These are phyloP conservation scores for Citrus inodora DNA, from an alignment of 345 rosid species.

Conservation along the genomic window DNA sequence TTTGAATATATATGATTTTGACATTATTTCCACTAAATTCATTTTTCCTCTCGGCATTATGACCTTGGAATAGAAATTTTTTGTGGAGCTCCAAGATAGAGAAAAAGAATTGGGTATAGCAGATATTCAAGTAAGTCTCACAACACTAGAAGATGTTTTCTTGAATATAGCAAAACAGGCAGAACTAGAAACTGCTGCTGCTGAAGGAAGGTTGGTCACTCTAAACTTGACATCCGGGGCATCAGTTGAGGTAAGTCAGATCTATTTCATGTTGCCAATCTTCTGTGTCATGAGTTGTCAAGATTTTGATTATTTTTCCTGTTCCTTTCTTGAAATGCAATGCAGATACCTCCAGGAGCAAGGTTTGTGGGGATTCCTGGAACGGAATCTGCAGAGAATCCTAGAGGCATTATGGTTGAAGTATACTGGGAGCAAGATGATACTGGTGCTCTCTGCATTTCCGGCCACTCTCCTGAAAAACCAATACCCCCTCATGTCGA, in stretches of 20 bases:
- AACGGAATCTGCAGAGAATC: slow-evolving; percentile 56
- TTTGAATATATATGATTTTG: not conserved
- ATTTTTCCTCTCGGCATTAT: slow-evolving; percentile 6
- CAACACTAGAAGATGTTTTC: slow-evolving; percentile 98
- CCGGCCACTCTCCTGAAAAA: slow-evolving; percentile 74
- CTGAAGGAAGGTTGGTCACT: slow-evolving; percentile 68
- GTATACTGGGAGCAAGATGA: slow-evolving; percentile 91
- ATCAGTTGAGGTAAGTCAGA: slow-evolving; percentile 48
- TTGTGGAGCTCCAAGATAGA: slow-evolving; percentile 72
- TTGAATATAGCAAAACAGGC: slow-evolving; percentile 91
- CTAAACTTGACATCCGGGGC: slow-evolving; percentile 62
- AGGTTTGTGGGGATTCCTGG: slow-evolving; percentile 74
- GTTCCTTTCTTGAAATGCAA: not conserved
- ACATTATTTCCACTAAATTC: not conserved
- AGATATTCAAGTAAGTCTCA: slow-evolving; percentile 83
- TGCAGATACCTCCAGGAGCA: slow-evolving; percentile 85
- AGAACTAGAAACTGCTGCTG: slow-evolving; percentile 84
- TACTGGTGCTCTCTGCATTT: slow-evolving; percentile 75
- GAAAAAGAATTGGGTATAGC: slow-evolving; percentile 61
- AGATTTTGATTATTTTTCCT: not conserved
- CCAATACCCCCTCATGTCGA: slow-evolving; percentile 49
- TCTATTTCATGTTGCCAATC: not conserved
- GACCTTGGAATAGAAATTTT: slow-evolving; percentile 40
- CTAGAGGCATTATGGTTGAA: slow-evolving; percentile 82
- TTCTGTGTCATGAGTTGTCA: not conserved